Evolutionary conservation across 192 early-diverging fungal genomes (phyloP).

Genomic region (Coemansia sp.): DNA sequence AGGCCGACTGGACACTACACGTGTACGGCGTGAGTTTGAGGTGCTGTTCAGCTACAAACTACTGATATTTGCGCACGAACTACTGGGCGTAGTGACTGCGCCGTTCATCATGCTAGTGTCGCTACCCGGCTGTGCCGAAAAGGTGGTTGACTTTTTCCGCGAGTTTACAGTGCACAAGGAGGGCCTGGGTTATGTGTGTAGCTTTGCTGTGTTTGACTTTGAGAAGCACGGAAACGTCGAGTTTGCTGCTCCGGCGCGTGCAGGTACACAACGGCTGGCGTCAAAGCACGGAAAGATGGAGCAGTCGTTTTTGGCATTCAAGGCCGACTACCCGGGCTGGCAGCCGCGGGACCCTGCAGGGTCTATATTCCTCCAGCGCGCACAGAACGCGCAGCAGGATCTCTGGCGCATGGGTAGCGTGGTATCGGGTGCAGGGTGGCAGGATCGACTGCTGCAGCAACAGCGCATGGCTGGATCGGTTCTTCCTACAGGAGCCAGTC

Average conservation of each 20-base stretch:
- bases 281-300: slow-evolving; percentile 98
- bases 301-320: slow-evolving; percentile 94
- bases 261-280: slow-evolving; percentile 59
- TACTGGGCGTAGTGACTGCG: slow-evolving; percentile 75
- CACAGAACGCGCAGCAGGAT: slow-evolving; percentile 52
- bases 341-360: slow-evolving; percentile 77
- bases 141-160: slow-evolving; percentile 91
- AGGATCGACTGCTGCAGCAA: slow-evolving; percentile 48
- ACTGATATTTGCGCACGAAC: slow-evolving; percentile 76
- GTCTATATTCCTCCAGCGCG: slow-evolving; percentile 74
- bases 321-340: slow-evolving; percentile 93
- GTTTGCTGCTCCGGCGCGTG: slow-evolving; percentile 73
- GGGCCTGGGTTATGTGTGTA: slow-evolving; percentile 91
- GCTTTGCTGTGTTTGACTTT: slow-evolving; percentile 96
- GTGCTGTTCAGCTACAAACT: slow-evolving; percentile 80
- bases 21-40: slow-evolving; percentile 79
- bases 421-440: slow-evolving; percentile 35
- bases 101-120: slow-evolving; percentile 82
- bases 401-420: slow-evolving; percentile 35
- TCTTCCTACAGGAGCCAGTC: slow-evolving; percentile 46
- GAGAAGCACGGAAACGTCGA: slow-evolving; percentile 83
- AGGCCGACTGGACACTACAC: slow-evolving; percentile 76
- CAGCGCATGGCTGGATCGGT: slow-evolving; percentile 53
- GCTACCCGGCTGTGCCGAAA: slow-evolving; percentile 69
- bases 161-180: slow-evolving; percentile 93